Conservation (phyloP, 2,329 filamentous ascomycete species). For the Ophiosphaerella korrae region DNA sequence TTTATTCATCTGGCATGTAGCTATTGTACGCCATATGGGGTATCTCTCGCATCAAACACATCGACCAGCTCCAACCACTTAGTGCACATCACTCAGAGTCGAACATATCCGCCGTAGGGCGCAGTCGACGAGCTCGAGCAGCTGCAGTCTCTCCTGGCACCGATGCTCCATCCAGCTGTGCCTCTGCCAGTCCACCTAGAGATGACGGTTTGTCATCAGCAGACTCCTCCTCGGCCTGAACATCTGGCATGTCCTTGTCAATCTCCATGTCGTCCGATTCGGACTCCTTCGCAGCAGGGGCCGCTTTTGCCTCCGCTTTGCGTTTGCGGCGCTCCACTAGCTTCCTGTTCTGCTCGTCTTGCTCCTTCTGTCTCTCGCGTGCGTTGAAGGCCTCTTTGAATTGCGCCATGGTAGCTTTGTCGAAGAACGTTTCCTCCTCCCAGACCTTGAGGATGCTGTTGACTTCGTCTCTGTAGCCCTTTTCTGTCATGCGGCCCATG, state of each 20-base stretch:
- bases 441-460: conserved; percentile 42
- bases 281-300: conserved; percentile 7
- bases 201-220: background rate
- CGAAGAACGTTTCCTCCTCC: conserved; percentile 40
- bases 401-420: conserved; percentile 32
- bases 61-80: background rate
- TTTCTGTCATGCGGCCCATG: conserved; percentile 81
- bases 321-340: conserved; percentile 56
- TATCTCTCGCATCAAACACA: too few relatives aligned
- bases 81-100: conserved; percentile 24
- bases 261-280: conserved; percentile 27
- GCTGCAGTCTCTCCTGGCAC: conserved; percentile 38
- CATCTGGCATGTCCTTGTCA: conserved; percentile 14
- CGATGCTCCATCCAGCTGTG: background rate
- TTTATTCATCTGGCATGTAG: background rate
- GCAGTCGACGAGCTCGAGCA: conserved; percentile 39
- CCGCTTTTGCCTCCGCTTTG: conserved; percentile 12
- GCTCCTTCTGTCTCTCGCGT: conserved; percentile 47
- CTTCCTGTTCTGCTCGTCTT: conserved; percentile 70
- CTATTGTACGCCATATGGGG: background rate
- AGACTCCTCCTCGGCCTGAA: conserved; percentile 7
- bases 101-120: conserved; percentile 49
- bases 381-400: conserved; percentile 38
- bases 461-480: conserved; percentile 50
- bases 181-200: background rate